phyloP scores from a whole-genome alignment of 2,329 filamentous ascomycete species.

The Huntiella decipiens region DNA sequence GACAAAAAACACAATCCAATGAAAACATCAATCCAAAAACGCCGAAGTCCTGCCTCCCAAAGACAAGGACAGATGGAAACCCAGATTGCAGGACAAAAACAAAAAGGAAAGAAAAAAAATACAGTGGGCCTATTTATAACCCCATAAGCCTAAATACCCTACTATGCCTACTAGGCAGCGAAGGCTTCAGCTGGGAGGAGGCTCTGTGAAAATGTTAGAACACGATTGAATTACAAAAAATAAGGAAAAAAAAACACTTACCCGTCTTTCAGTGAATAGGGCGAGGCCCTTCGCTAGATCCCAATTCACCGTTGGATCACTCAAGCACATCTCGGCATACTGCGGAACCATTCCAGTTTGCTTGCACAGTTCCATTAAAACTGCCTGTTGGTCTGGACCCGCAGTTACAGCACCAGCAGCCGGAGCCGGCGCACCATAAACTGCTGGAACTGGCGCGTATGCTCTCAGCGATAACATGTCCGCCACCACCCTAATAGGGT shows the following conservation, averaged over 20 bases:
- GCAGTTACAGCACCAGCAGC: slow-evolving; percentile 16
- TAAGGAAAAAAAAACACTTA: slow-evolving; percentile 18
- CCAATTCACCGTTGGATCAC: slow-evolving; percentile 48
- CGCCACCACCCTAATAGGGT: slow-evolving; percentile 54
- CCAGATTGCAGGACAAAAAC: slow-evolving; percentile 11
- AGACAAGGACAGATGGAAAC: neutral
- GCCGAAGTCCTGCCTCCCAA: too few relatives aligned
- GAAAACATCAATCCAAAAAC: too few relatives aligned
- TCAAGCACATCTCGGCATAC: slow-evolving; percentile 65
- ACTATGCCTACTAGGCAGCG: neutral
- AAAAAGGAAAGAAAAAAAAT: slow-evolving; percentile 10
- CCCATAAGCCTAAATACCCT: neutral
- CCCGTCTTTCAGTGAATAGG: slow-evolving; percentile 60
- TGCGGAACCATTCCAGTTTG: slow-evolving; percentile 63
- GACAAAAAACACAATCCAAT: neutral
- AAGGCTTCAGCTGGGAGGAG: slow-evolving; percentile 11
- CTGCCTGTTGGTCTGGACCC: slow-evolving; percentile 41
- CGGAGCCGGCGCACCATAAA: slow-evolving; percentile 13
- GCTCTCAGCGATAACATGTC: slow-evolving; percentile 60
- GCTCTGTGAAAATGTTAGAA: slow-evolving; percentile 6
- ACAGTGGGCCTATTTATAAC: neutral
- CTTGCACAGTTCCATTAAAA: slow-evolving; percentile 56
- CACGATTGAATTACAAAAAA: neutral
- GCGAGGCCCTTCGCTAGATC: slow-evolving; percentile 55
- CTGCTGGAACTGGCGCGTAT: slow-evolving; percentile 33